Evolutionary conservation across 305 asterid species (phyloP).

Genomic region (Andrographis paniculata): DNA sequence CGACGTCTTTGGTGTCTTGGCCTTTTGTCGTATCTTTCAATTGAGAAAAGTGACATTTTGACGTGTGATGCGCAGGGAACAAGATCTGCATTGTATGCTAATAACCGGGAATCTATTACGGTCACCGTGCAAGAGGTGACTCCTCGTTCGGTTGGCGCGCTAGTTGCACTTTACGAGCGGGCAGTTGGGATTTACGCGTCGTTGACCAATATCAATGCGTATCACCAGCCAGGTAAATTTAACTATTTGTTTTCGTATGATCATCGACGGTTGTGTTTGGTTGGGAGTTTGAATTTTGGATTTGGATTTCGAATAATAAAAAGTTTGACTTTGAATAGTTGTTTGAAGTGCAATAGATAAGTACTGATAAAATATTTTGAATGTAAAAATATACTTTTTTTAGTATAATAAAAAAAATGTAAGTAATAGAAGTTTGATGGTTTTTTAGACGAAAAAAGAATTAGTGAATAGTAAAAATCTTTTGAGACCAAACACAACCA

Average conservation of each 20-base stretch:
- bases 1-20: not conserved
- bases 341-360: too few species aligned
- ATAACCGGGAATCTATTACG: conserved; percentile 87
- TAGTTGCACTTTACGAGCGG: conserved; percentile 91
- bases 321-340: too few species aligned
- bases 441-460: too few species aligned
- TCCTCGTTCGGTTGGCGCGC: conserved; percentile 93
- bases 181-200: conserved; percentile 98
- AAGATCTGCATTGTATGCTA: conserved; percentile 86
- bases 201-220: conserved; percentile 87
- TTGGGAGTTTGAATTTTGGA: too few species aligned
- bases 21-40: not conserved
- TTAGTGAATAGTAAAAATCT: too few species aligned
- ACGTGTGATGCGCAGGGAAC: conserved; percentile 58
- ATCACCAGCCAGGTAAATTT: conserved; percentile 93
- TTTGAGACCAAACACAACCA: too few species aligned
- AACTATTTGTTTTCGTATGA: conserved; percentile 1
- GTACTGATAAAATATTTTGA: too few species aligned
- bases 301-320: too few species aligned
- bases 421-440: too few species aligned
- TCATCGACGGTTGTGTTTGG: too few species aligned
- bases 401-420: too few species aligned
- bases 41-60: not conserved
- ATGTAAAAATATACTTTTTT: too few species aligned
- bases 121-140: conserved; percentile 97